These are phyloP conservation scores for Suillus tomentosus DNA, from an alignment of 768 basidiomycete species.

Conservation along the genomic window DNA sequence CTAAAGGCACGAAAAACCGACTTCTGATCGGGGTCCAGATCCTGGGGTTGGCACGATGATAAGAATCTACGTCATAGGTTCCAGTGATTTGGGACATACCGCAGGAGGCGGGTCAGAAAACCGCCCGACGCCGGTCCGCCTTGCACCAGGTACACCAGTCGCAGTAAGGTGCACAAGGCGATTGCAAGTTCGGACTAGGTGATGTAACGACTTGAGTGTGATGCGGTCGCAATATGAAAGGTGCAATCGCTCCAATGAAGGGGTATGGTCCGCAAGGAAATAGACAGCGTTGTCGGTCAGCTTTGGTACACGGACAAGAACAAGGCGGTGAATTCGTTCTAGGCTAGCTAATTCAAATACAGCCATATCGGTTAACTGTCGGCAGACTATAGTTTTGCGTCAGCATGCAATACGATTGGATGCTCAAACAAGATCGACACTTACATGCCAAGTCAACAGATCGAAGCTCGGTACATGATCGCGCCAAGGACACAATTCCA, in stretches of 20 bases:
- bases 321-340: conserved; percentile 70
- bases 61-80: conserved; percentile 2
- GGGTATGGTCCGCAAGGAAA: conserved; percentile 73
- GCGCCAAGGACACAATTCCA: conserved; percentile 66
- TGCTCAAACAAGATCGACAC: conserved; percentile 40
- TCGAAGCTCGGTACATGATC: conserved; percentile 70
- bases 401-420: conserved; percentile 18
- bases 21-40: conserved; percentile 64
- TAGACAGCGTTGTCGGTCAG: conserved; percentile 84
- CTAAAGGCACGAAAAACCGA: conserved; percentile 80
- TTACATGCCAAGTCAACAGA: conserved; percentile 88
- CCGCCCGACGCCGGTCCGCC: conserved; percentile 64
- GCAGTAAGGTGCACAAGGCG: conserved; percentile 74
- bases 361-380: conserved; percentile 80
- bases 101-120: conserved; percentile 76
- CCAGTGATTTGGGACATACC: conserved; percentile 39
- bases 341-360: conserved; percentile 79
- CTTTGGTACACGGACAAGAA: conserved; percentile 77
- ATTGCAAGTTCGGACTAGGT: conserved; percentile 59
- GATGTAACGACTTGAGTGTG: conserved; percentile 73
- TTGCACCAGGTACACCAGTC: conserved; percentile 78
- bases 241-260: conserved; percentile 75
- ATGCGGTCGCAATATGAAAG: conserved; percentile 85
- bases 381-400: conserved; percentile 60
- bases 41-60: conserved; percentile 39